These are phyloP conservation scores for Boeremia exigua DNA, from an alignment of 2,329 filamentous ascomycete species.

Conservation along the genomic window DNA sequence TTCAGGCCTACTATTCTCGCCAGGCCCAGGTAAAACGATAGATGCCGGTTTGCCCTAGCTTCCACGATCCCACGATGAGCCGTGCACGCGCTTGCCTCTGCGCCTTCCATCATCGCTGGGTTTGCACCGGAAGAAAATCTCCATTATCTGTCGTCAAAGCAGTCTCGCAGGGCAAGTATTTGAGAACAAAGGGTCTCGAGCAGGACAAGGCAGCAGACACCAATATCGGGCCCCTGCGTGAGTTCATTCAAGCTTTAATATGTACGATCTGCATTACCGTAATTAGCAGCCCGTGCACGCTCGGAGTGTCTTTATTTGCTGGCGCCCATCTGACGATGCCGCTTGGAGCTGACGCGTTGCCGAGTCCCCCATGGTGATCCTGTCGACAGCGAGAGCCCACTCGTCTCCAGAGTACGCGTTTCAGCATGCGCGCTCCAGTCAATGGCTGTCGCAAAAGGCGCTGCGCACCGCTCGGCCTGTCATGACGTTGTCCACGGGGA, in stretches of 20 bases:
- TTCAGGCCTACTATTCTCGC: conserved; percentile 10
- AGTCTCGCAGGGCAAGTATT: background rate
- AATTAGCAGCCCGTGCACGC: conserved; percentile 10
- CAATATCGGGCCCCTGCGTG: conserved; percentile 1
- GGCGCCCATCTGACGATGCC: conserved; percentile 7
- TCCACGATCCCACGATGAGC: background rate
- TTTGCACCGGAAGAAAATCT: background rate
- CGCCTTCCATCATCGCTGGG: background rate
- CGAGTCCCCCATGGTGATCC: conserved; percentile 4
- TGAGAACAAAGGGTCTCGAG: conserved; percentile 9
- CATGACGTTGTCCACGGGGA: conserved; percentile 12
- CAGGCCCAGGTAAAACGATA: background rate
- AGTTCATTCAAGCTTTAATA: conserved; percentile 13
- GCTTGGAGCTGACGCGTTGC: conserved; percentile 17
- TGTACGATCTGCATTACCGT: conserved; percentile 12
- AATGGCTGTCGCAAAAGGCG: conserved; percentile 4
- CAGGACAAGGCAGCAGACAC: background rate
- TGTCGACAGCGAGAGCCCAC: background rate
- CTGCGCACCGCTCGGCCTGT: background rate
- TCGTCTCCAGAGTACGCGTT: conserved; percentile 10
- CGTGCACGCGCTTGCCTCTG: background rate
- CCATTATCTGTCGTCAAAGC: background rate
- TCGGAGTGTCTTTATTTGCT: conserved; percentile 10
- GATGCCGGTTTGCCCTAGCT: conserved; percentile 7
- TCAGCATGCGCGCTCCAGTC: conserved; percentile 11